Evolutionary conservation across 768 basidiomycete species (phyloP), one percentile per base, ranked within the genome.

Genomic region (Cubamyces sp.): DNA sequence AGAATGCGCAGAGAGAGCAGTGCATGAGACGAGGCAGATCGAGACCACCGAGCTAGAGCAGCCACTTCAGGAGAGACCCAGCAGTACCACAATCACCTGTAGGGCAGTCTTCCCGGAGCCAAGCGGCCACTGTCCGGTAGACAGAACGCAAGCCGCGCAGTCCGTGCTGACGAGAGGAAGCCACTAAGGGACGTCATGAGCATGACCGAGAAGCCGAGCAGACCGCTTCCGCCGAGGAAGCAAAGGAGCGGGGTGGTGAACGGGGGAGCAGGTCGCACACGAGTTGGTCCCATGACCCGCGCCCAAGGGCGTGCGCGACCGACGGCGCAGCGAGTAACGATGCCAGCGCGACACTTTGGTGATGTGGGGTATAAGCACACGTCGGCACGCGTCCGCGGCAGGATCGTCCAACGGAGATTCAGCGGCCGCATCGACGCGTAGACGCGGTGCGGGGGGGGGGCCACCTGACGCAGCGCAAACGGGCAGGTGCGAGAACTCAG

Each of bases 221-320:
- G n/a, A 23, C 61, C 50, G 54, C 25, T 40, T 30, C 55, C 25
- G 48, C 48, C 18, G 55, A 41, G 25, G 61, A 52, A 53, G 61
- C 48, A 43, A 45, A 57, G 42, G 42, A 53, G 45, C 40, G 34
- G 21, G 47, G 58, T 16, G 40, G 42, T 14, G 41, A 28, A 30
- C 30, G n/a, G 19, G 42, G 14, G 41, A 28, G 40, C 30, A 12
- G 19, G 23, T 14, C 37, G 49, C 54, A 55, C 63, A 57, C 63
- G 63, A 43, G 40, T 21, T 16, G 53, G 39, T 43, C 63, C 54
- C 63, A 64, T 64, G 63, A 64, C 63, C 48, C 19, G 40, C 54
- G 52, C 40, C 41, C 57, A 23, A 5, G 45, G 34, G 26, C 28
- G 51, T 12, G 28, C 45, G 45, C 62, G 39, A 56, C 47, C 50